Base-by-base conservation (phyloP, 768 basidiomycete species). In the Mrakia frigida region DNA sequence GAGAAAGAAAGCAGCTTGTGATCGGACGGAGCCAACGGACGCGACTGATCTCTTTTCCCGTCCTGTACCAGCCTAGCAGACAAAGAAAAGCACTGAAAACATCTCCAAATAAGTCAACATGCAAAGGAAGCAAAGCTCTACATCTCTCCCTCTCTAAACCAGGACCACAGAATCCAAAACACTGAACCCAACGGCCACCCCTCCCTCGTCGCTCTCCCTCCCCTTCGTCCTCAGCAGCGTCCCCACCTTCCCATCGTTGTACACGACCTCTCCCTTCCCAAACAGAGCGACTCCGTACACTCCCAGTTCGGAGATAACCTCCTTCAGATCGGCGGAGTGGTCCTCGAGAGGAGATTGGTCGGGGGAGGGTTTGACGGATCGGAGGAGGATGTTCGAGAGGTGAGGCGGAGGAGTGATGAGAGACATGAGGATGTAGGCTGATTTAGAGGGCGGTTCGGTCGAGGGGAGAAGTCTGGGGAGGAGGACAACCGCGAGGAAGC, bases 341-440 rank as follows among this genome's bases (percentile, higher is more conserved):
- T 74, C 73, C n/a, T 39, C 35, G 11, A 71, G 35, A 2, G 76
- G 76, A 6, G 65, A 68, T 16, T 35, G 35, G n/a, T 43, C 39
- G 16, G 23, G 11, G 11, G 76, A 43, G 11, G 71, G 74, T 3
- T 71, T 50, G n/a, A 77, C n/a, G 6, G 71, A 77, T 7, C 77
- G 77, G 31, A 97, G 86, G 59, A 99, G 87, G 82, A 91, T 90
- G 78, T 90, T 92, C 10, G 88, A 86, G 21, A 88, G 80, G 3
- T 88, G 87, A 39, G 85, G 82, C 0, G 95, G 95, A 1, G 94
- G 90, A 28, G 86, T 84, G 78, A 99, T 99, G 80, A 98, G 85
- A 77, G 91, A 90, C 96, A 98, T 98, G 43, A 95, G 91, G 73
- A 98, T 94, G 92, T 96, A 99, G 2, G 92, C 94, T 23, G 76